These are phyloP conservation scores for Murraya koenigii DNA, from an alignment of 345 rosid genomes.

Conservation along the genomic window DNA sequence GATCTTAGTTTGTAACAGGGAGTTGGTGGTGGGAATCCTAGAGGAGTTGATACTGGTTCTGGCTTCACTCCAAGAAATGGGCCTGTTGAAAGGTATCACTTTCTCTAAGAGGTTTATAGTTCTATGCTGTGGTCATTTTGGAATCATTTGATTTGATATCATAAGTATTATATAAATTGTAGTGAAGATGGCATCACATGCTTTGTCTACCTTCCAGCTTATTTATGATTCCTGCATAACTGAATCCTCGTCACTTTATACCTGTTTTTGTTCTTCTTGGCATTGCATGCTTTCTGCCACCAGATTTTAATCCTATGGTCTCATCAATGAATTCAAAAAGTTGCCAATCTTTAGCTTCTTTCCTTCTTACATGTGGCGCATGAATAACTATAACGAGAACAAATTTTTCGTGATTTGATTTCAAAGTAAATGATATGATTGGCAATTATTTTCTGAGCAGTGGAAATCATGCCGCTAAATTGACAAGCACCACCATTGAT, in stretches of 20 bases:
- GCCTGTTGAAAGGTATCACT: conserved; percentile 48
- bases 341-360: background rate
- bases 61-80: conserved; percentile 49
- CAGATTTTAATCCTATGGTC: background rate
- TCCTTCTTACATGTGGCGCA: background rate
- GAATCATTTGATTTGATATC: background rate
- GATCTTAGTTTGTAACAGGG: conserved; percentile 33
- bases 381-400: background rate
- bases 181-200: background rate
- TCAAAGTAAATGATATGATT: background rate
- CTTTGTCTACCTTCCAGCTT: too few species aligned
- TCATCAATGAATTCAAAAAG: background rate
- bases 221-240: background rate
- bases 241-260: background rate
- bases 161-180: background rate
- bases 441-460: conserved; percentile 28
- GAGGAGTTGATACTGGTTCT: conserved; percentile 55
- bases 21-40: conserved; percentile 38
- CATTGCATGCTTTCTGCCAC: background rate
- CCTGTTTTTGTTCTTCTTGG: background rate
- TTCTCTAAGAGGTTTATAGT: conserved; percentile 2
- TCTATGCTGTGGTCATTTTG: background rate
- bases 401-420: background rate
- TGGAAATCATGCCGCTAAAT: conserved; percentile 39
- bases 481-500: conserved; percentile 50